Evolutionary conservation across 108 stramenopile species (phyloP).

Genomic region (Discostella pseudostelligera): DNA sequence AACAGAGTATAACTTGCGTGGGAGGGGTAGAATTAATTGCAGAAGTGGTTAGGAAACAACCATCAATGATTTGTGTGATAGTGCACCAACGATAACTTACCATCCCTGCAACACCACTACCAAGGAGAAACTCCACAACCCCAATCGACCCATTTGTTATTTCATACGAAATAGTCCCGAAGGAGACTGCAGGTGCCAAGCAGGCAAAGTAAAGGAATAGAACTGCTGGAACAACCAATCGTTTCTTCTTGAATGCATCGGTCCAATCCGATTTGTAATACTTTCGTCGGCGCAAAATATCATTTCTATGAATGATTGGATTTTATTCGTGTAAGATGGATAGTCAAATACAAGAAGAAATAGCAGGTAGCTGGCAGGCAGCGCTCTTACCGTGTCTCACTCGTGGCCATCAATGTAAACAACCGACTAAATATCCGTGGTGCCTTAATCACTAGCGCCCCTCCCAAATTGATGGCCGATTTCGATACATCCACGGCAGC

Average conservation of each 20-base stretch:
- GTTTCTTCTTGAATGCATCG: slow-evolving; percentile 69
- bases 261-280: slow-evolving; percentile 75
- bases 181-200: slow-evolving; percentile 91
- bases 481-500: slow-evolving; percentile 39
- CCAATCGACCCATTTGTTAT: slow-evolving; percentile 89
- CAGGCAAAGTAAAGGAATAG: slow-evolving; percentile 96
- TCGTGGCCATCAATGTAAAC: slow-evolving; percentile 18
- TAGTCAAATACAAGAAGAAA: no score
- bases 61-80: no score
- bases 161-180: slow-evolving; percentile 89
- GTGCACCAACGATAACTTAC: slow-evolving; percentile 32
- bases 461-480: slow-evolving; percentile 40
- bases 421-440: slow-evolving; percentile 36
- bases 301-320: slow-evolving; percentile 48
- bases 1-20: slow-evolving; percentile 79
- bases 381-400: slow-evolving; percentile 35
- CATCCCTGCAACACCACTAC: slow-evolving; percentile 86
- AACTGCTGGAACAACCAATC: slow-evolving; percentile 76
- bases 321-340: no score
- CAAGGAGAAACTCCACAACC: slow-evolving; percentile 88
- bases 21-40: no score
- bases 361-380: not conserved
- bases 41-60: not conserved
- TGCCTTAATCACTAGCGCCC: slow-evolving; percentile 17
- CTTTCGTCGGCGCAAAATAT: slow-evolving; percentile 48